Base-by-base conservation (phyloP, 2,329 filamentous ascomycete genomes). In the Cladosporium velox region DNA sequence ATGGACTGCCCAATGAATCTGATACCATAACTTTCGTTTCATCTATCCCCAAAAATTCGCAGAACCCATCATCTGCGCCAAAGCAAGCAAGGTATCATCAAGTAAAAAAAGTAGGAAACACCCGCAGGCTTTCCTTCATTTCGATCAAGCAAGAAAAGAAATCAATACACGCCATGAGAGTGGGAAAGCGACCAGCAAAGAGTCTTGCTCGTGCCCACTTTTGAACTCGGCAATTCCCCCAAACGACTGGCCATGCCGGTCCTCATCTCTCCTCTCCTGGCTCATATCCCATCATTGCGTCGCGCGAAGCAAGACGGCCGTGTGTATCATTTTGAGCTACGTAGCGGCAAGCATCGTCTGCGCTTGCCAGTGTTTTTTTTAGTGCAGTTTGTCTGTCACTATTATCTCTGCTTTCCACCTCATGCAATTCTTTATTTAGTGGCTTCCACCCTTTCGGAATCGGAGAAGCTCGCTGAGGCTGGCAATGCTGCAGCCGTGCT, bases 391-490 rank as follows among this genome's bases (percentile, higher is more conserved):
- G 41, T 21, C 38, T 44, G 38, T n/a, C 18, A 47, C n/a, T 47
- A 47, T 47, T 21, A 30, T 30, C 12, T 4, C 49, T 52, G 49
- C n/a, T 28, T 52, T 52, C 49, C 49, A 52, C 49, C 49, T 47
- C 49, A 52, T 52, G 6, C 24, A 52, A 7, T 12, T 4, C 7
- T 24, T 41, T 7, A 3, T n/a, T 49, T 69, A 82, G 69, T 83
- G 80, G 60, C 78, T 78, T 59, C 89, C 86, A 78, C 91, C 90
- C 83, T 93, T 92, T 67, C 82, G 77, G 82, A 95, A 99, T 64
- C 91, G 89, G 68, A 99, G 85, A 69, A 99, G 82, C 75, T 97
- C 93, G 21, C 93, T 89, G 71, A 99, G 83, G 78, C 91, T 96
- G 57, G 85, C 86, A 65, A 95, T 83, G 64, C 89, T 89, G 82